Evolutionary conservation across 176 grass and related monocot species (phyloP).

Genomic region (Sorghum bicolor): DNA sequence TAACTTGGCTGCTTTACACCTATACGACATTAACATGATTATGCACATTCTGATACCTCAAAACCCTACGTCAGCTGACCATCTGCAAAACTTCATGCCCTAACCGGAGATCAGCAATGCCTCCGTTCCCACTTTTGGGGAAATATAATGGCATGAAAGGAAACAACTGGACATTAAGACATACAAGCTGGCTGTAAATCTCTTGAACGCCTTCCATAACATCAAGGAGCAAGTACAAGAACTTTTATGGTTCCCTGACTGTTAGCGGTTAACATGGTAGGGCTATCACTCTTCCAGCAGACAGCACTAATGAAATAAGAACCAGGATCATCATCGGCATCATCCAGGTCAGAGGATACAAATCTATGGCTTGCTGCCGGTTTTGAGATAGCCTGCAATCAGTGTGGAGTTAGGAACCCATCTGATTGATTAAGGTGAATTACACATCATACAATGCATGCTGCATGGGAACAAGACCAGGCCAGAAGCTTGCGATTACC

Average conservation of each 20-base stretch:
- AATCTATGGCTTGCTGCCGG: constrained; percentile 87
- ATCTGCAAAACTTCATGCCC: constrained; percentile 37
- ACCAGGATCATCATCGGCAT: constrained; percentile 73
- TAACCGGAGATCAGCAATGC: constrained; percentile 17
- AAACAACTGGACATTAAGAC: constrained; percentile 3
- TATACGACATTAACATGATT: constrained; percentile 31
- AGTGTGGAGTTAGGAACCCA: neutral
- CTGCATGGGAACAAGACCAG: neutral
- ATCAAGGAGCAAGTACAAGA: constrained; percentile 90
- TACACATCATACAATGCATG: neutral
- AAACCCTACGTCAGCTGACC: constrained; percentile 42
- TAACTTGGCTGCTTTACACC: constrained; percentile 25
- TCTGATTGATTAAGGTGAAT: neutral
- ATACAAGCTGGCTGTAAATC: constrained; percentile 33
- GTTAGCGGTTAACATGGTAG: constrained; percentile 95
- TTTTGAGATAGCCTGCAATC: constrained; percentile 85
- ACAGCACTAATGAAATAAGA: constrained; percentile 98
- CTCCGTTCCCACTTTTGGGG: constrained; percentile 32
- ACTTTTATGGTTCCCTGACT: constrained; percentile 99
- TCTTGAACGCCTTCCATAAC: neutral
- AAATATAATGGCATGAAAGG: constrained; percentile 24
- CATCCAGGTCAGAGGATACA: constrained; percentile 69
- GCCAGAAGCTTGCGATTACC: constrained; percentile 47
- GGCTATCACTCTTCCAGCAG: constrained; percentile 98
- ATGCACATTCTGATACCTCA: constrained; percentile 36